Conservation (phyloP, 768 basidiomycete species). For the Amanita subjunquillea region DNA sequence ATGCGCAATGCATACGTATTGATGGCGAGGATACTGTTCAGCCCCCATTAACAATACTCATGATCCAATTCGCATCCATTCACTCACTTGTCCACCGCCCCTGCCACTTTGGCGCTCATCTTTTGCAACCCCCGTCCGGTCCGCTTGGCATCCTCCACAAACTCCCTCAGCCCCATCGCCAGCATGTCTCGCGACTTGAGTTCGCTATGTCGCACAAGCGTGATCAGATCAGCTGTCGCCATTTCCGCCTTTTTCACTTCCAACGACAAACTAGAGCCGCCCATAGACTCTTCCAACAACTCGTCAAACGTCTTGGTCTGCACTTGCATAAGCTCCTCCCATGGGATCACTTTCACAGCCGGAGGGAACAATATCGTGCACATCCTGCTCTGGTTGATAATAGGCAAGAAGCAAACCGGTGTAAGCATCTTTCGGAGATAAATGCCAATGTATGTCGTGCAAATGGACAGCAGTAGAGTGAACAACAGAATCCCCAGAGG, state of each 20-base stretch:
- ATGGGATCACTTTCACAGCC: constrained; percentile 16
- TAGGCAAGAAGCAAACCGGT: constrained; percentile 56
- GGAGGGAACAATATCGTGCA: constrained; percentile 23
- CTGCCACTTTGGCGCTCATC: constrained; percentile 57
- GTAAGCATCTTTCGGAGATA: constrained; percentile 37
- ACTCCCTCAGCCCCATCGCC: constrained; percentile 38
- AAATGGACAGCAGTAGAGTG: constrained; percentile 37
- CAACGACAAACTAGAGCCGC: constrained; percentile 49
- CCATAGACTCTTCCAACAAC: constrained; percentile 46
- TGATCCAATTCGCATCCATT: neutral
- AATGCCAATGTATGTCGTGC: constrained; percentile 28
- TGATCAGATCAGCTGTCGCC: constrained; percentile 59
- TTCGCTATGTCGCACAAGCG: constrained; percentile 53
- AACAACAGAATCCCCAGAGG: constrained; percentile 48
- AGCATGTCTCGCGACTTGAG: constrained; percentile 50
- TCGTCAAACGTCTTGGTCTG: constrained; percentile 56
- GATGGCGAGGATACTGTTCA: constrained; percentile 54
- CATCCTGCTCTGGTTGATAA: constrained; percentile 35
- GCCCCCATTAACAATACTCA: neutral
- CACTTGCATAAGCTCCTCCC: constrained; percentile 45
- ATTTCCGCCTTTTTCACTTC: constrained; percentile 72
- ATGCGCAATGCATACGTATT: constrained; percentile 60
- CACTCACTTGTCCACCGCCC: constrained; percentile 63
- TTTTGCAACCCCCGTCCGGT: constrained; percentile 50
- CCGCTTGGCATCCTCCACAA: constrained; percentile 52